Conservation (phyloP, 2,329 filamentous ascomycete species). For the Gyromitra esculenta region DNA sequence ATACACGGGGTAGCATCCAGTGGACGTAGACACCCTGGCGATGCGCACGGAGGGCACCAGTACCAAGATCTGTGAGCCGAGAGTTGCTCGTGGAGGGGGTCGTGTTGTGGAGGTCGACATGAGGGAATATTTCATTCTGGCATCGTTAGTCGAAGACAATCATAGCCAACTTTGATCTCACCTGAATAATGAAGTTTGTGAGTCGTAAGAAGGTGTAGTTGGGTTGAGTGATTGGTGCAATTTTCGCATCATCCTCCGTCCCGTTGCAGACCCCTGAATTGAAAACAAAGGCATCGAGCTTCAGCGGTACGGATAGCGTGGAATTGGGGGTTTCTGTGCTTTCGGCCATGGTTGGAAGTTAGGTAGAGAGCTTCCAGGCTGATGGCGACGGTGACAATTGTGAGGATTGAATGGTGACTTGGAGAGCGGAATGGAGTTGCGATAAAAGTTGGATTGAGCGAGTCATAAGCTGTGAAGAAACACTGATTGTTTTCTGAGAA, state of each 20-base stretch:
- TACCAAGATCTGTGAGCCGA: constrained; percentile 60
- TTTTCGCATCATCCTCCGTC: constrained; percentile 52
- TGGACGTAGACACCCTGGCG: constrained; percentile 63
- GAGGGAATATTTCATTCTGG: constrained; percentile 61
- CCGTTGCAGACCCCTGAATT: constrained; percentile 47
- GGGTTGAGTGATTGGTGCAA: constrained; percentile 63
- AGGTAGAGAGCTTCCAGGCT: not conserved
- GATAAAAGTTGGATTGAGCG: not conserved
- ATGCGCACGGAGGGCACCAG: constrained; percentile 41
- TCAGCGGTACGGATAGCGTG: constrained; percentile 3
- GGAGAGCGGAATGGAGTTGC: not conserved
- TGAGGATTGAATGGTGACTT: not conserved
- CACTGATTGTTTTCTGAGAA: not conserved
- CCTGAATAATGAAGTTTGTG: not conserved
- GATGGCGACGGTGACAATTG: not conserved
- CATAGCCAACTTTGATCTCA: not conserved
- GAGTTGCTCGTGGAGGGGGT: constrained; percentile 59
- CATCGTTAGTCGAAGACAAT: not conserved
- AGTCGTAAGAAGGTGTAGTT: constrained; percentile 61
- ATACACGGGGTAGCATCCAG: constrained; percentile 62
- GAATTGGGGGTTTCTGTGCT: constrained; percentile 5
- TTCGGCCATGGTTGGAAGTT: not conserved
- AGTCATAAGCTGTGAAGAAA: not conserved
- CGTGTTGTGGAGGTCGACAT: constrained; percentile 61
- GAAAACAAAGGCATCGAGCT: constrained; percentile 58